phyloP scores from a whole-genome alignment of 116 monocot genomes.

The Dioscorea cayenensis region DNA sequence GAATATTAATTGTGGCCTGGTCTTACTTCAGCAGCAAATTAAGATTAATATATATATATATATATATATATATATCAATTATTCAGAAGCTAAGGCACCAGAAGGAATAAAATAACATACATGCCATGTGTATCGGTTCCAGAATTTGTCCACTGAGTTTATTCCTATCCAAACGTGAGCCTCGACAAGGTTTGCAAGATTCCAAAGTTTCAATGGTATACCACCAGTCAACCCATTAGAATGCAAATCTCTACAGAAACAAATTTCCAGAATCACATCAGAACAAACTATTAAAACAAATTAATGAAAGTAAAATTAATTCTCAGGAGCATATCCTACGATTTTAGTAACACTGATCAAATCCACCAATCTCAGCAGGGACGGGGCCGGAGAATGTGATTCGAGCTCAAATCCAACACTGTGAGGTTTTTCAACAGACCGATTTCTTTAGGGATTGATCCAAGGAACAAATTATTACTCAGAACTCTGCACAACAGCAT shows the following conservation, averaged over 20 bases:
- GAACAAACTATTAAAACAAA: not conserved
- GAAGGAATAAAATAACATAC: constrained; percentile 20
- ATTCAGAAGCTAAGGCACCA: not conserved
- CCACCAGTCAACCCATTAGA: constrained; percentile 63
- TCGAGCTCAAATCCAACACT: constrained; percentile 71
- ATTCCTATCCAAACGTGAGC: constrained; percentile 63
- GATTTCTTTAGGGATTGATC: constrained; percentile 74
- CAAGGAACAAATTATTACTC: constrained; percentile 53
- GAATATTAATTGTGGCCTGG: not conserved
- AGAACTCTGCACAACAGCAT: constrained; percentile 43
- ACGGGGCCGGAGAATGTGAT: constrained; percentile 68
- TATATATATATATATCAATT: not conserved
- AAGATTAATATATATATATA: no score
- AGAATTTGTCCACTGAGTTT: constrained; percentile 60
- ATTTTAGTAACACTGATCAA: constrained; percentile 51
- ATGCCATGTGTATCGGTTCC: constrained; percentile 21
- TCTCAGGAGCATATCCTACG: constrained; percentile 19
- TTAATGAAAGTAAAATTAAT: not conserved
- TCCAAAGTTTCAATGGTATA: constrained; percentile 59
- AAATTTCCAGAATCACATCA: constrained; percentile 2
- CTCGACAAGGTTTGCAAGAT: constrained; percentile 55
- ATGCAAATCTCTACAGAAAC: constrained; percentile 49
- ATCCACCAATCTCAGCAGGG: constrained; percentile 62
- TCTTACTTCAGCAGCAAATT: no score
- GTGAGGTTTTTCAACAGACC: constrained; percentile 59